These are phyloP conservation scores for Neonectria neomacrospora DNA, from an alignment of 2,329 filamentous ascomycete genomes.

Conservation along the genomic window DNA sequence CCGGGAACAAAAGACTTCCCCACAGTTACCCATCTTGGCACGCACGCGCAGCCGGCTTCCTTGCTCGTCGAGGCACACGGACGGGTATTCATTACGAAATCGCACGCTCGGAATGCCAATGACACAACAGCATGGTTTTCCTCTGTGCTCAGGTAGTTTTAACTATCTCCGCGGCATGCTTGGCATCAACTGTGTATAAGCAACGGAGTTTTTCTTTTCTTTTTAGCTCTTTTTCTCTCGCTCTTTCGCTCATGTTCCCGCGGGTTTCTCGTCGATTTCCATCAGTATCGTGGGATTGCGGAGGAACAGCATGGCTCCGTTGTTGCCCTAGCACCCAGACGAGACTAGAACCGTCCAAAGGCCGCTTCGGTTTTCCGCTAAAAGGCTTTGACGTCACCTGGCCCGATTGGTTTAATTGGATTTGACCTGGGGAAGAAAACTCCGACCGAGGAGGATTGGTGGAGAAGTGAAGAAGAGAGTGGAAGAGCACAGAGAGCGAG, in stretches of 20 bases:
- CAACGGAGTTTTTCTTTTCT: not conserved
- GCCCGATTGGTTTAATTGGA: not conserved
- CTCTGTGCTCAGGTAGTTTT: not conserved
- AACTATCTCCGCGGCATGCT: slow-evolving; percentile 25
- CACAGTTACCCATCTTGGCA: slow-evolving; percentile 32
- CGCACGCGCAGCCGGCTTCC: slow-evolving; percentile 4
- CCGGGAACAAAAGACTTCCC: not conserved
- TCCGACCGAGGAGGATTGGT: not conserved
- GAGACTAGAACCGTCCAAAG: slow-evolving; percentile 12
- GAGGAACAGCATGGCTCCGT: not conserved
- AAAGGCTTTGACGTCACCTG: slow-evolving; percentile 8
- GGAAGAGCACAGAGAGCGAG: not conserved
- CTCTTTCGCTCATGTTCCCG: not conserved
- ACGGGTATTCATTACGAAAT: slow-evolving; percentile 45
- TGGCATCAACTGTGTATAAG: slow-evolving; percentile 1
- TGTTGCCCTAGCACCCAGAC: slow-evolving; percentile 11
- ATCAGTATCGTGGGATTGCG: not conserved
- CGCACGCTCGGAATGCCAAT: slow-evolving; percentile 38
- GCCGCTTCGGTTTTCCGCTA: slow-evolving; percentile 4
- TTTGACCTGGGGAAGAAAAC: not conserved
- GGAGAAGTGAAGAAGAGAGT: not conserved
- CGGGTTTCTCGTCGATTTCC: not conserved
- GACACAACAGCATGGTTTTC: slow-evolving; percentile 10
- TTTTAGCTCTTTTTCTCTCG: not conserved
- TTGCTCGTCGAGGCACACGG: slow-evolving; percentile 4